Evolutionary conservation across 495 filamentous ascomycete species (phyloP), one percentile per base, ranked within the genome.

Genomic region (Podospora sp.): DNA sequence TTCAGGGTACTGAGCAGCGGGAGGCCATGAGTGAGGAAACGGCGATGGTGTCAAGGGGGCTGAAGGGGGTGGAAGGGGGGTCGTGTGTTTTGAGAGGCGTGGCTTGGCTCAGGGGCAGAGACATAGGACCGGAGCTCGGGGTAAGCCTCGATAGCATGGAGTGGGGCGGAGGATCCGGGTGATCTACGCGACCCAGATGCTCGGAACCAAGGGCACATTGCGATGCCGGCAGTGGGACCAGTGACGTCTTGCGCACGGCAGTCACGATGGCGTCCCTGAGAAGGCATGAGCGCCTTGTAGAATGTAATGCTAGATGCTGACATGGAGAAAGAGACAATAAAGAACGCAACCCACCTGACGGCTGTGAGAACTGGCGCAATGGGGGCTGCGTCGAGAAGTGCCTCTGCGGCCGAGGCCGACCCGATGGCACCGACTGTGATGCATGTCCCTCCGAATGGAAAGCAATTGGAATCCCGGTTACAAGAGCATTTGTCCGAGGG

Each of bases 131-230:
- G 57, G 12, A 16, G 21, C 33, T 29, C n/a, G 36, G n/a, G 11
- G 26, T 49, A 64, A 60, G 24, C 6, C 1, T 9, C 18, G n/a
- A n/a, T n/a, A n/a, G n/a, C 50, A 53, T n/a, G 4, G 52, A n/a
- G 20, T 22, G 52, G 24, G 52, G 20, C 21, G 21, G 24, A 26
- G 52, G 24, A 24, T 55, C 25, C 14, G 52, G 20, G 4, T 55
- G 52, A 55, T 55, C 52, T 55, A 6, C 52, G 24, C 25, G 52
- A 55, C 52, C 52, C 52, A 26, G 52, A 55, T 22, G n/a, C 20
- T 26, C 52, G 52, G 52, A 22, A 55, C 6, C 40, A 6, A 46
- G 2, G 40, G 16, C 40, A 46, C 40, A 46, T 18, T 18, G 40
- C 5, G 5, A 46, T 11, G 14, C 9, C 11, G 14, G 5, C 40